phyloP scores from a whole-genome alignment of 768 basidiomycete species.

The Xerocomellus intermedius region DNA sequence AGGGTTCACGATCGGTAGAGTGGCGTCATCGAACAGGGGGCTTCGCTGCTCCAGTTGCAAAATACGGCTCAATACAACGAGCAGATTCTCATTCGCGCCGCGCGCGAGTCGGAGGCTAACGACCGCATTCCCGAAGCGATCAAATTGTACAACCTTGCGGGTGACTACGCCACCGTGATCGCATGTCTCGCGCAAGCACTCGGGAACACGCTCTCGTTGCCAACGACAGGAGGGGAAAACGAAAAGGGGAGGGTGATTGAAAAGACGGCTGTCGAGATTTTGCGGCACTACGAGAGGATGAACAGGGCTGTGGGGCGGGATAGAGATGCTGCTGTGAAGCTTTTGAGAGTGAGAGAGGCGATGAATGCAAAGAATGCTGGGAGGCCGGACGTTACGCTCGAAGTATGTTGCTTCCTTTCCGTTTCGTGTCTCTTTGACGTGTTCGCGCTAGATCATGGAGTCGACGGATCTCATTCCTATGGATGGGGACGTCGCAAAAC shows the following conservation, averaged over 20 bases:
- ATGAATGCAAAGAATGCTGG: constrained; percentile 72
- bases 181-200: constrained; percentile 84
- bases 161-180: constrained; percentile 86
- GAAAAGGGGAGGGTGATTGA: constrained; percentile 70
- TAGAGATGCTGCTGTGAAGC: constrained; percentile 67
- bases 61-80: constrained; percentile 70
- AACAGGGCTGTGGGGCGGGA: constrained; percentile 72
- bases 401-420: constrained; percentile 49
- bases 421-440: neutral
- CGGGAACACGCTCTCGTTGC: constrained; percentile 75
- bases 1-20: constrained; percentile 46
- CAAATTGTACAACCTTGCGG: constrained; percentile 93
- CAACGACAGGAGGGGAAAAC: constrained; percentile 43
- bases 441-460: constrained; percentile 67
- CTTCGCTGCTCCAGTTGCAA: constrained; percentile 69
- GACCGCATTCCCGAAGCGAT: constrained; percentile 88
- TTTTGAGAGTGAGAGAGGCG: constrained; percentile 81
- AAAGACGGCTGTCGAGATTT: constrained; percentile 72
- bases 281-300: constrained; percentile 76
- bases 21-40: constrained; percentile 84
- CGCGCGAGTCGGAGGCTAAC: constrained; percentile 77
- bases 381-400: constrained; percentile 72
- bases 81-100: constrained; percentile 80
- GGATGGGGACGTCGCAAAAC: constrained; percentile 79
- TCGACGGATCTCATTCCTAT: constrained; percentile 85